Evolutionary conservation across 2,329 filamentous ascomycete species (phyloP), one percentile per base, ranked within the genome.

Genomic region (Grosmannia clavigera): DNA sequence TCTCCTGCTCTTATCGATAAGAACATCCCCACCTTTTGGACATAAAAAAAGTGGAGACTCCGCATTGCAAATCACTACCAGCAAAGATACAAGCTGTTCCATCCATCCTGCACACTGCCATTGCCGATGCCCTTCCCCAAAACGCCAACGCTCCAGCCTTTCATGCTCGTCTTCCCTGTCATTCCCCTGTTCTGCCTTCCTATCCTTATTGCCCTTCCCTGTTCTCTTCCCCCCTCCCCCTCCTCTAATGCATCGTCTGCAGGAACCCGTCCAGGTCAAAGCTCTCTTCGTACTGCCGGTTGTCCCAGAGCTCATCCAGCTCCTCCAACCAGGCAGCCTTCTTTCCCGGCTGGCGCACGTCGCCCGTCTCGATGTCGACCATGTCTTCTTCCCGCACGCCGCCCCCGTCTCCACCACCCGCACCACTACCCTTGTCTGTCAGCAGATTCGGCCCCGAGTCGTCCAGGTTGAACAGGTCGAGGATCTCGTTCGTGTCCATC

Each of bases 401-500:
- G 69, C 76, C 80, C 70, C 67, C 43, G 43, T 19, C 43, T 4
- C 25, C 59, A 9, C 40, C 43, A 7, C 55, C 58, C 59, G 19
- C 7, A 19, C 51, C 79, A 58, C 81, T 78, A 1, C 81, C 75
- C 67, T 85, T 84, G 61, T 85, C 82, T 0, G 81, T 76, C 63
- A 86, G 79, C 7, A 87, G 77, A 48, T 76, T 82, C 3, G 88
- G 85, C 51, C 85, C 87, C 35, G 85, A 81, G 66, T 95, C 90
- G 59, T 89, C 88, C 9, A 99, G 79, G 67, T 88, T 97, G 78
- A 99, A 99, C 55, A 99, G 82, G 69, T 99, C 94, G 3, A 99
- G 82, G 62, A 99, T 95, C 73, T 99, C 92, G 69, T 97, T 94
- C 48, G 95, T 99, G 72, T 97, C 92, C 94, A 99, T 99, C 16